Conservation (phyloP, 441 rosid genomes). For the Corymbia calophylla region DNA sequence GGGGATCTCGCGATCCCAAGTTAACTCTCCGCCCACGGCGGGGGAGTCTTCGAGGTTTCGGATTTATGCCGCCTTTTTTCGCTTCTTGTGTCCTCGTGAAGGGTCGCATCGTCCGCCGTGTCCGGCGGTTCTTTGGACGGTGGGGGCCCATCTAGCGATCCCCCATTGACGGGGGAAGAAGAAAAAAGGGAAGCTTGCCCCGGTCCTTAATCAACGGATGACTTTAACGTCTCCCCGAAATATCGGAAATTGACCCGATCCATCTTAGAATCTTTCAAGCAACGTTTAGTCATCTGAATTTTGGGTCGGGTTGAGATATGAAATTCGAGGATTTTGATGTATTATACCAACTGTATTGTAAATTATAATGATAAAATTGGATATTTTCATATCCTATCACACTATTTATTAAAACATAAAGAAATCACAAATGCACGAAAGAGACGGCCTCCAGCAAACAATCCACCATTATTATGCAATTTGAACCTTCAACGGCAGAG, state of each 20-base stretch:
- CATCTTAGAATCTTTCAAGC: not conserved
- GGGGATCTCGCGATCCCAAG: not conserved
- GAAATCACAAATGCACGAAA: not conserved
- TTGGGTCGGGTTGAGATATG: fast-evolving
- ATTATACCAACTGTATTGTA: fast-evolving
- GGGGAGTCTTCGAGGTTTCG: not conserved
- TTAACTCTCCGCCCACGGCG: not conserved
- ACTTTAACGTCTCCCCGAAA: not conserved
- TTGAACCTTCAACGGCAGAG: not conserved
- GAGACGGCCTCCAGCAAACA: fast-evolving
- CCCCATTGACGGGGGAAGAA: not conserved
- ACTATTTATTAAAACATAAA: not conserved
- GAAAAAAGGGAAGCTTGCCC: not conserved
- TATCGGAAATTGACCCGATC: not conserved
- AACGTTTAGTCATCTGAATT: fast-evolving
- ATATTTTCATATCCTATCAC: not conserved
- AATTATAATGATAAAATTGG: fast-evolving
- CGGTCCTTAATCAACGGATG: not conserved
- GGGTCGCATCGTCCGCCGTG: not conserved
- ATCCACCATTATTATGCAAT: fast-evolving
- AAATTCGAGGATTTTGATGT: not conserved
- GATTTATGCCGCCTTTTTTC: not conserved
- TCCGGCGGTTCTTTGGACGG: not conserved
- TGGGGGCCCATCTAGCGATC: not conserved
- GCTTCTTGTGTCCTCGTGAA: not conserved